Conservation (phyloP, 306 rosid genomes). For the Cucumis hystrix region DNA sequence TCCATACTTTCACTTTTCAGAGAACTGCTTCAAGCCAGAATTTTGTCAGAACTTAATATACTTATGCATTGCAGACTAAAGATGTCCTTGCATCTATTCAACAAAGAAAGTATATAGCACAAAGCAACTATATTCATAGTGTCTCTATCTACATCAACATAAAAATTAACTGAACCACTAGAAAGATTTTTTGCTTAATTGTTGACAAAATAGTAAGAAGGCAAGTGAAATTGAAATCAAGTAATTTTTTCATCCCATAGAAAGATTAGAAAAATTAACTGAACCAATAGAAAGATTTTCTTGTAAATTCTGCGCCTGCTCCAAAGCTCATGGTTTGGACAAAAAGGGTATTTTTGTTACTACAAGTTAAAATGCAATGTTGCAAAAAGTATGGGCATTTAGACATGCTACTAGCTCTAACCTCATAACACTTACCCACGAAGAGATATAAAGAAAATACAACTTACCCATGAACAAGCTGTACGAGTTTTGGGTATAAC, state of each 20-base stretch:
- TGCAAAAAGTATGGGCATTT: neutral
- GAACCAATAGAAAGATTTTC: no score
- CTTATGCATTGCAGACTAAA: neutral
- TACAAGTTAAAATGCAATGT: neutral
- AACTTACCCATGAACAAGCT: conserved; percentile 70
- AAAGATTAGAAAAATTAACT: no score
- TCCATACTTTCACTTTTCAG: neutral
- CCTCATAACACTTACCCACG: conserved; percentile 31
- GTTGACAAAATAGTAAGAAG: neutral
- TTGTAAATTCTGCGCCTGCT: neutral
- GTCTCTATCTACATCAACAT: neutral
- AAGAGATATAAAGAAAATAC: conserved; percentile 7
- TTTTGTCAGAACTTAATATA: neutral
- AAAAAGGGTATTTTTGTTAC: neutral
- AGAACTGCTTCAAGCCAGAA: neutral
- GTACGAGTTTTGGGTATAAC: conserved; percentile 71
- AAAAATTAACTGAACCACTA: neutral
- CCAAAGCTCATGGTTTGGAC: neutral
- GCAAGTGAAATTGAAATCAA: neutral
- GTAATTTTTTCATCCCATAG: neutral
- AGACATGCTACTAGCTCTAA: neutral
- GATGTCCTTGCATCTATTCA: neutral
- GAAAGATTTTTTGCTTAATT: neutral
- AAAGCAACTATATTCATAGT: neutral
- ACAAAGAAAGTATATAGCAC: neutral